A percentile compares a stretch with the other conserved stretches of the same genome.
These are phyloP conservation scores for Chalciporus piperatus DNA, from an alignment of 768 basidiomycete genomes.

Conservation along the genomic window DNA sequence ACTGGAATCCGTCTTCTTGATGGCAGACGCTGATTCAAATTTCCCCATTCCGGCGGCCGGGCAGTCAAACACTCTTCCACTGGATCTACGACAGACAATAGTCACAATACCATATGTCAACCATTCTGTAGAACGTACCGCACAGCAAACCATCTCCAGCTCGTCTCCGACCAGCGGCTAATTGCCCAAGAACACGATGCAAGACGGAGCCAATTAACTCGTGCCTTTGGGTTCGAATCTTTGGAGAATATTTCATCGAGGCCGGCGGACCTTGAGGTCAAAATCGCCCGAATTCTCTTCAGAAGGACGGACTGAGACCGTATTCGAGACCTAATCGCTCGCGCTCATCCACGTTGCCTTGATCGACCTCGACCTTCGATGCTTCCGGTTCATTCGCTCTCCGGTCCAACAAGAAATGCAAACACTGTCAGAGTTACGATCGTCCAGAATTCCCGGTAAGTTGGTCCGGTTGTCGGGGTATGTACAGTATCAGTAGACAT, in stretches of 20 bases:
- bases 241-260: background rate
- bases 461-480: background rate
- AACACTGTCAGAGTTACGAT: background rate
- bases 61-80: too few relatives aligned
- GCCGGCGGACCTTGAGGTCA: background rate
- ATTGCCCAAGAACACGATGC: background rate
- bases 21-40: too few relatives aligned
- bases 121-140: background rate
- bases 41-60: too few relatives aligned
- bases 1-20: constrained; percentile 10
- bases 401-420: background rate
- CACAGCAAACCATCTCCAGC: background rate
- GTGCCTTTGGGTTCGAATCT: background rate
- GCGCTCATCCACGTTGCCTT: background rate
- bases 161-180: background rate
- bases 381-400: background rate
- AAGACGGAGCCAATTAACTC: background rate
- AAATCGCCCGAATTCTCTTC: background rate
- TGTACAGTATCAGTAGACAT: background rate
- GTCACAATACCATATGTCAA: too few relatives aligned
- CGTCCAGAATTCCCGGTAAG: background rate
- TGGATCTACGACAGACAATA: too few relatives aligned
- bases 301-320: background rate
- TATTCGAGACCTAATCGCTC: background rate
- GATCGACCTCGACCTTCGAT: background rate